Conservation (phyloP, 306 rosid genomes). For the Cucurbita ficifolia region DNA sequence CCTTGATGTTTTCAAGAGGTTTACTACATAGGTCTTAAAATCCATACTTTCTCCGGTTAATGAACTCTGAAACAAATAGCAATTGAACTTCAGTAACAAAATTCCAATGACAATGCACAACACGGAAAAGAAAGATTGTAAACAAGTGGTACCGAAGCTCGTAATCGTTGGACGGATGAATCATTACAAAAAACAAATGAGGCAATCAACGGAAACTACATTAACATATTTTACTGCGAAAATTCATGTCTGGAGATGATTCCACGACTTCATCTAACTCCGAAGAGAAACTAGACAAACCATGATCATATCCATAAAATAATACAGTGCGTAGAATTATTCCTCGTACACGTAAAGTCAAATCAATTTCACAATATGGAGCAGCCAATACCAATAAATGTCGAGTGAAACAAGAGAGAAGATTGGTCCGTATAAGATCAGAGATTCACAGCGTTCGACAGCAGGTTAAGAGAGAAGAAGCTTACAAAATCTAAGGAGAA, state of each 20-base stretch:
- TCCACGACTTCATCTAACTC: neutral
- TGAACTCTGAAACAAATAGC: slow-evolving; percentile 27
- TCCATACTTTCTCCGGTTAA: slow-evolving; percentile 27
- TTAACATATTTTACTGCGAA: neutral
- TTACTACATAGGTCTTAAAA: slow-evolving; percentile 31
- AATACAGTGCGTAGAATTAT: neutral
- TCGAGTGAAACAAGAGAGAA: neutral
- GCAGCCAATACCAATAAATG: neutral
- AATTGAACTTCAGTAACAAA: slow-evolving; percentile 6
- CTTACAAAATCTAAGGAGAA: slow-evolving; percentile 56
- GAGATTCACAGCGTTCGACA: neutral
- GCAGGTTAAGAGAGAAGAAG: neutral
- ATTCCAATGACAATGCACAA: neutral
- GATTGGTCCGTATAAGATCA: neutral
- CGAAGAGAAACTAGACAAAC: neutral
- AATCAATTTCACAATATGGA: neutral
- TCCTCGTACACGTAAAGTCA: neutral
- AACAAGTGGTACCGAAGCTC: neutral
- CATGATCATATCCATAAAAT: neutral
- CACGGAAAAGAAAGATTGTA: neutral
- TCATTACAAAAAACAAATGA: neutral
- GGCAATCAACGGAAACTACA: neutral
- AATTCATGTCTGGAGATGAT: neutral
- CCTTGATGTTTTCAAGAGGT: slow-evolving; percentile 22
- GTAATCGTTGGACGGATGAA: neutral